These are phyloP conservation scores for Fonsecaea monophora DNA, from an alignment of 2,329 filamentous ascomycete genomes.

Conservation along the genomic window DNA sequence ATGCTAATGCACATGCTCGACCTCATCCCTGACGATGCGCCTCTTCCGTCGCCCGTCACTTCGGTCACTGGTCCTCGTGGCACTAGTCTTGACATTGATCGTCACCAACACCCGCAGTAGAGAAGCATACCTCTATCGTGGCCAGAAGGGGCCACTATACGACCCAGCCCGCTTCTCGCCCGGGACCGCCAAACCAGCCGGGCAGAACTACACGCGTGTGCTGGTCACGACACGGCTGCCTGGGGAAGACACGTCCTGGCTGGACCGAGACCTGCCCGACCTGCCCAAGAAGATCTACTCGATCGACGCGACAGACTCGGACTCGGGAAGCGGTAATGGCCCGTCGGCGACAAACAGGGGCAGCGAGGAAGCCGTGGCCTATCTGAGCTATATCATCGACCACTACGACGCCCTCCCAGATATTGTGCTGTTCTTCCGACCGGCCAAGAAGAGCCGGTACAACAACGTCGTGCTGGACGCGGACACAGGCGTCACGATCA, in stretches of 20 bases:
- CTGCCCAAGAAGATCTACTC: conserved; percentile 32
- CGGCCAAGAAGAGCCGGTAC: conserved; percentile 64
- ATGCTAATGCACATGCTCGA: background rate
- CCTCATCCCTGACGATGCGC: conserved; percentile 17
- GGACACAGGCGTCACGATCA: conserved; percentile 59
- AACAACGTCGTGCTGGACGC: conserved; percentile 62
- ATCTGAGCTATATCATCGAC: conserved; percentile 69
- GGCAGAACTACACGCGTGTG: conserved; percentile 60
- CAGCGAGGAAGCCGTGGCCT: conserved; percentile 65
- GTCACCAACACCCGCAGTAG: conserved; percentile 1
- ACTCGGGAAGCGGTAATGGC: conserved; percentile 36
- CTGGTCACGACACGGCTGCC: conserved; percentile 55
- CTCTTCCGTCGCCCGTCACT: conserved; percentile 15
- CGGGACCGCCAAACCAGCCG: conserved; percentile 52
- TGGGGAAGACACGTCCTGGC: conserved; percentile 54
- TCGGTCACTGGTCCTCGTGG: conserved; percentile 19
- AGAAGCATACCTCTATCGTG: conserved; percentile 21
- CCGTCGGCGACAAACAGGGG: conserved; percentile 61
- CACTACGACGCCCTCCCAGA: conserved; percentile 66
- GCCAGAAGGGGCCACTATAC: conserved; percentile 30
- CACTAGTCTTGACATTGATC: conserved; percentile 21
- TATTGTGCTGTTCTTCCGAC: conserved; percentile 67
- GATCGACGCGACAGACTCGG: conserved; percentile 21
- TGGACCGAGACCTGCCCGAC: conserved; percentile 51
- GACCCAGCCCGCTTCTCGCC: conserved; percentile 44